These are phyloP conservation scores for Lipomyces sp. DNA, from an alignment of 805 yeast genomes.

Conservation along the genomic window DNA sequence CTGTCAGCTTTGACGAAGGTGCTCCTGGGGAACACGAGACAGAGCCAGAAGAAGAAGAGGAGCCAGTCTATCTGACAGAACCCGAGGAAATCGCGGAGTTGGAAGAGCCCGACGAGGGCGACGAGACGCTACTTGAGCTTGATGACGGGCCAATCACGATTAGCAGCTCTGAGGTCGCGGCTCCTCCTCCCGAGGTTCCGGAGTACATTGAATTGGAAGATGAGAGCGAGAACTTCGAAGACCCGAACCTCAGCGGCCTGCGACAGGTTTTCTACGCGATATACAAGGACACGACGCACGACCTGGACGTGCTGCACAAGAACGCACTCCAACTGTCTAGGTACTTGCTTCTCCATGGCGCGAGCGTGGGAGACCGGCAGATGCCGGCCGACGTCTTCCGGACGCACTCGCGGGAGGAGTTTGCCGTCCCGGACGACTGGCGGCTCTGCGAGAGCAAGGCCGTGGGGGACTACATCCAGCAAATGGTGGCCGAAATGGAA, in stretches of 20 bases:
- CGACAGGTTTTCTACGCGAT: conserved; percentile 8
- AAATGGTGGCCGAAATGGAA: neutral
- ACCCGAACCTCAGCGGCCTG: conserved; percentile 1
- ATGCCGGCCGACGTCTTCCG: no score
- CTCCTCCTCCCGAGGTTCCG: conserved; percentile 10
- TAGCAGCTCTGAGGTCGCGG: neutral
- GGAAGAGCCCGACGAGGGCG: neutral
- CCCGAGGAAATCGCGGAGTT: neutral
- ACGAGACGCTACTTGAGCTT: neutral
- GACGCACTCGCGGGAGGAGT: no score
- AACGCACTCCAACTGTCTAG: no score
- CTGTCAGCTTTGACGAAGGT: no score
- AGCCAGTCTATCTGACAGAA: no score
- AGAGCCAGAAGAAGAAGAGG: no score
- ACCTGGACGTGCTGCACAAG: no score
- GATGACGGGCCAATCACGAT: neutral
- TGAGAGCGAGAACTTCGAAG: neutral
- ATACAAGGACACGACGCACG: neutral
- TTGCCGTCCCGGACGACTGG: neutral
- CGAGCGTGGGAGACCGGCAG: no score
- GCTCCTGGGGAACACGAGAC: no score
- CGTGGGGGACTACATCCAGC: neutral
- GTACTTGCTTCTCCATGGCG: no score
- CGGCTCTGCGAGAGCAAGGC: neutral
- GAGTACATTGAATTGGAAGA: conserved; percentile 7